phyloP scores from a whole-genome alignment of 139 green algal genomes.

The Micractinium conductrix region DNA sequence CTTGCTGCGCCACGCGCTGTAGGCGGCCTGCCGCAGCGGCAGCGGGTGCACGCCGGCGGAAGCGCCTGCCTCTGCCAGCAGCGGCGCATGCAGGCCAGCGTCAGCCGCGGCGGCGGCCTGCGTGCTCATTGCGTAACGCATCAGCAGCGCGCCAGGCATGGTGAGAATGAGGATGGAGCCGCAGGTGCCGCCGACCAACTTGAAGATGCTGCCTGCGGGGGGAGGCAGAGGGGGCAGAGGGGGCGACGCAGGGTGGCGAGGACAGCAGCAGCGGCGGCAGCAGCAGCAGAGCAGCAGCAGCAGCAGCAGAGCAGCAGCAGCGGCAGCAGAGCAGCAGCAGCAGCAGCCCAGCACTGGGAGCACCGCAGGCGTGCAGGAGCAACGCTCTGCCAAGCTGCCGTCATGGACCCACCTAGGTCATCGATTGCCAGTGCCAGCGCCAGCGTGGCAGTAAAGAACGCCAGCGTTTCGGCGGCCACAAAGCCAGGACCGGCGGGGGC shows the following conservation, averaged over 20 bases:
- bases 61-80: background rate
- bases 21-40: background rate
- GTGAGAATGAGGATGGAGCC: conserved; percentile 70
- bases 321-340: background rate
- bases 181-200: conserved; percentile 68
- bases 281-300: background rate
- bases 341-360: background rate
- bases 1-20: conserved; percentile 8
- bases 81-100: background rate
- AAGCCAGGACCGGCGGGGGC: conserved; percentile 19
- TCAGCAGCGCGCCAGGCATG: conserved; percentile 64
- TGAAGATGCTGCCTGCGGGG: conserved; percentile 58
- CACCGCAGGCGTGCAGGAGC: no score
- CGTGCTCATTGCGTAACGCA: conserved; percentile 1
- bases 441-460: conserved; percentile 53
- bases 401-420: conserved; percentile 30
- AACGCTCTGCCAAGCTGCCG: background rate
- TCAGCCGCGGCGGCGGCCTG: background rate
- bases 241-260: background rate
- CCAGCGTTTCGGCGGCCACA: conserved; percentile 24
- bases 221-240: background rate
- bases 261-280: conserved; percentile 26
- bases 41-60: background rate
- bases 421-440: conserved; percentile 47
- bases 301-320: background rate